Base-by-base conservation (phyloP, 352 stramenopile genomes). In the Phytopythium oedochilum region DNA sequence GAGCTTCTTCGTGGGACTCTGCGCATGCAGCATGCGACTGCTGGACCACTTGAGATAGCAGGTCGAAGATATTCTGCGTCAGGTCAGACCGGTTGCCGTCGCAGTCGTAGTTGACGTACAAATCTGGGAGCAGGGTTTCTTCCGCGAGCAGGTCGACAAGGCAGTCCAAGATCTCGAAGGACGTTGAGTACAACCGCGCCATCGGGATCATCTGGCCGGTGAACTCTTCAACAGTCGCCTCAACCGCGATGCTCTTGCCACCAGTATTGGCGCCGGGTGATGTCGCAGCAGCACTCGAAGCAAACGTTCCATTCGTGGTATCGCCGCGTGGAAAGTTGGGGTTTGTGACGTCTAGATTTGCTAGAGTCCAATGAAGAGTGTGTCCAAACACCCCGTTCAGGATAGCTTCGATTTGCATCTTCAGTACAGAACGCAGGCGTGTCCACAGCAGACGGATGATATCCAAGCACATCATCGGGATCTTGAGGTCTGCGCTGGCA, bases 101-200 rank as follows among this genome's bases (percentile, higher is more conserved):
- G 62, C 96, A 99, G 72, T 99, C 97, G 72, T 99, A 99, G 64
- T 99, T 99, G 31, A 98, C 86, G 63, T 99, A 99, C 12, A 99
- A 61, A 66, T 99, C 97, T 5, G 96, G 85, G 51, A 99, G 87
- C 2, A 99, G 64, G 10, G 86, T 92, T 32, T 96, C 83, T 69
- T 99, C 96, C 12, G 92, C 73, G 40, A 97, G 96, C 47, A 99
- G 94, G 57, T 99, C 97, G 8, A 99, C 78, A 6, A 99, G 71
- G 31, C 80, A 97, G 66, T 99, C 75, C 14, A 90, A 54, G 39
- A 94, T 77, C 63, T 94, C 85, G 57, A 88, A 79, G 8, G 83
- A 90, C 17, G 83, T 70, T 9, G 63, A 68, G 48, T 81, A 88
- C 20, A 92, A 51, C 28, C 73, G 82, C n/a, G 59, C 55, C 29